A percentile compares a stretch with the other conserved stretches of the same genome.
Evolutionary conservation across 2,329 filamentous ascomycete species (phyloP).

Genomic region (Keithomyces neogunnii): DNA sequence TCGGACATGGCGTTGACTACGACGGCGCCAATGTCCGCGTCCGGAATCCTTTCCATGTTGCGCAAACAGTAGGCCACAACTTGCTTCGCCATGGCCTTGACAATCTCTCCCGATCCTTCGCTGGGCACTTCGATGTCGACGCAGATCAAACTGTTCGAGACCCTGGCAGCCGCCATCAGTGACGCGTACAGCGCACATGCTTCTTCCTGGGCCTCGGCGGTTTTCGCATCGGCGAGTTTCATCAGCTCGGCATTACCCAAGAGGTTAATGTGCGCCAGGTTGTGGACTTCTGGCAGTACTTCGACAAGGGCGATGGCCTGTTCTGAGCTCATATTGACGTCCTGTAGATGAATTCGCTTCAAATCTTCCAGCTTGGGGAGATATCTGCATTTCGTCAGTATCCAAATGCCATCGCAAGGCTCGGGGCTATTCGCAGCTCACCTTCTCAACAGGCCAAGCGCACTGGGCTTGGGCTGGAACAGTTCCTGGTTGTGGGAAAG

Average conservation of each 20-base stretch:
- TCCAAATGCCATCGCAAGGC: not conserved
- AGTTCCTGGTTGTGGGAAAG: slow-evolving; percentile 81
- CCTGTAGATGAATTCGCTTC: slow-evolving; percentile 78
- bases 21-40: slow-evolving; percentile 49
- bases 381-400: slow-evolving; percentile 4
- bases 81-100: slow-evolving; percentile 86
- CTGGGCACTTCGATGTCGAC: slow-evolving; percentile 87
- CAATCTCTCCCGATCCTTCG: slow-evolving; percentile 74
- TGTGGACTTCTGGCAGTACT: slow-evolving; percentile 73
- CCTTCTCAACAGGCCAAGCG: slow-evolving; percentile 66
- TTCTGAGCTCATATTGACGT: slow-evolving; percentile 75
- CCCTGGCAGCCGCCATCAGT: slow-evolving; percentile 75
- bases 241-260: slow-evolving; percentile 70
- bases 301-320: slow-evolving; percentile 89
- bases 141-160: slow-evolving; percentile 76
- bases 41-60: slow-evolving; percentile 76
- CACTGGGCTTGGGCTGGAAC: slow-evolving; percentile 66
- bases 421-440: slow-evolving; percentile 27
- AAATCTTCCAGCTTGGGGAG: slow-evolving; percentile 63
- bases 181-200: slow-evolving; percentile 91
- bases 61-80: slow-evolving; percentile 90
- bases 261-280: slow-evolving; percentile 78
- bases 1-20: slow-evolving; percentile 35
- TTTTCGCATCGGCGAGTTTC: slow-evolving; percentile 63
- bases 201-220: slow-evolving; percentile 79